These are phyloP conservation scores for Henckelia pumila DNA, from an alignment of 257 asterid species.

Conservation along the genomic window DNA sequence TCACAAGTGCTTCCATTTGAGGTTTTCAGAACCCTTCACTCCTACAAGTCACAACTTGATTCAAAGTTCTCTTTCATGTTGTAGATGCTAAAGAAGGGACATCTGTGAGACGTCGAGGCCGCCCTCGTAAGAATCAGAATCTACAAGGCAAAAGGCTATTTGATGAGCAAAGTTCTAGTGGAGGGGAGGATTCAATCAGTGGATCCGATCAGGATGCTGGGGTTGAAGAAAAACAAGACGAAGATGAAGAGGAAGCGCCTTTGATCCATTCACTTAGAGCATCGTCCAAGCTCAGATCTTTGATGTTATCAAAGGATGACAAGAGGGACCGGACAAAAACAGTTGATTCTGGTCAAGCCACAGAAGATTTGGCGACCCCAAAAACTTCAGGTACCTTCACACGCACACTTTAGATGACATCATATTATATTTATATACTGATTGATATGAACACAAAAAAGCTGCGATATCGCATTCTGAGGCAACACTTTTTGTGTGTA, in stretches of 20 bases:
- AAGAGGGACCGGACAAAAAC: slow-evolving; percentile 35
- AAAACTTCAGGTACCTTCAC: slow-evolving; percentile 56
- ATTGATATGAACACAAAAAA: not conserved
- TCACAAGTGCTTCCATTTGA: not conserved
- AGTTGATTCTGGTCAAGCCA: slow-evolving; percentile 42
- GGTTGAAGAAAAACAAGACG: slow-evolving; percentile 53
- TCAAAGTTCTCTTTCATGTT: slow-evolving; percentile 18
- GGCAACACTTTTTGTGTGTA: slow-evolving; percentile 18
- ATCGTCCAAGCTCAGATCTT: slow-evolving; percentile 70
- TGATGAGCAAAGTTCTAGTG: slow-evolving; percentile 71
- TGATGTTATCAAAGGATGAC: slow-evolving; percentile 54
- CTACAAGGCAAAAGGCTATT: slow-evolving; percentile 78
- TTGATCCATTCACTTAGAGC: slow-evolving; percentile 59
- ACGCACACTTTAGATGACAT: not conserved
- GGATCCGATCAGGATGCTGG: slow-evolving; percentile 75
- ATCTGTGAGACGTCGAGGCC: slow-evolving; percentile 70
- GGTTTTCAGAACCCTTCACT: not conserved
- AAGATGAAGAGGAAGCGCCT: slow-evolving; percentile 62
- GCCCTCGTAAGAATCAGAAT: slow-evolving; percentile 70
- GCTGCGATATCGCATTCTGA: not conserved
- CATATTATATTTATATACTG: not conserved
- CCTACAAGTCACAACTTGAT: not conserved
- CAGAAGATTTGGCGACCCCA: slow-evolving; percentile 54
- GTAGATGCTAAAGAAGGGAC: slow-evolving; percentile 65
- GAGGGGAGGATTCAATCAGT: slow-evolving; percentile 82